phyloP scores from a whole-genome alignment of 192 early-diverging fungal genomes.

The Umbelopsis vinacea region DNA sequence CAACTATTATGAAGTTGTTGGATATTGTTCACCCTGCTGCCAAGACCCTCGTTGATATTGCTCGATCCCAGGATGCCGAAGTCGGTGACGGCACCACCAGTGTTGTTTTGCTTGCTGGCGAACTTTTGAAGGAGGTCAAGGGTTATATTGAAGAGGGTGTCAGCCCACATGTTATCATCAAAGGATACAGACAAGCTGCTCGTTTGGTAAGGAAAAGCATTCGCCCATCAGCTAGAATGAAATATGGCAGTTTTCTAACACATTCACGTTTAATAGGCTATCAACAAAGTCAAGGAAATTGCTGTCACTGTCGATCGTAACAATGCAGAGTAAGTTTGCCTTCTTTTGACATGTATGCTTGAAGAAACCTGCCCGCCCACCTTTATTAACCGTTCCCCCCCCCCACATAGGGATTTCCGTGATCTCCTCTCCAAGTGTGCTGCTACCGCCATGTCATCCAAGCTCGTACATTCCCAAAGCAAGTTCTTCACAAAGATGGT shows the following conservation, averaged over 20 bases:
- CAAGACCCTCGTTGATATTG: slow-evolving; percentile 98
- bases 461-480: slow-evolving; percentile 95
- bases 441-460: slow-evolving; percentile 97
- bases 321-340: slow-evolving; percentile 62
- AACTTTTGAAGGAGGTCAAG: slow-evolving; percentile 95
- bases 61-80: slow-evolving; percentile 97
- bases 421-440: slow-evolving; percentile 93
- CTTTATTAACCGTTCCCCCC: not conserved
- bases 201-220: slow-evolving; percentile 62
- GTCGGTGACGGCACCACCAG: slow-evolving; percentile 98
- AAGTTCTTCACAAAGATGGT: slow-evolving; percentile 99
- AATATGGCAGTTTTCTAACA: too few species aligned
- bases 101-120: slow-evolving; percentile 95
- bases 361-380: too few species aligned
- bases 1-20: slow-evolving; percentile 96
- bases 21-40: slow-evolving; percentile 99
- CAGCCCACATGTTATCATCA: slow-evolving; percentile 92
- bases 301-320: slow-evolving; percentile 83
- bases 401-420: slow-evolving; percentile 77
- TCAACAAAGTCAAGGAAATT: slow-evolving; percentile 93
- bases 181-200: slow-evolving; percentile 93
- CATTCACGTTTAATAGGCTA: slow-evolving; percentile 52
- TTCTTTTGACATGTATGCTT: too few species aligned
- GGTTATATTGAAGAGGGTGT: slow-evolving; percentile 94
- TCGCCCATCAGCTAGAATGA: too few species aligned